Base-by-base conservation (phyloP, 108 stramenopile genomes). In the Nitzschia sp. region DNA sequence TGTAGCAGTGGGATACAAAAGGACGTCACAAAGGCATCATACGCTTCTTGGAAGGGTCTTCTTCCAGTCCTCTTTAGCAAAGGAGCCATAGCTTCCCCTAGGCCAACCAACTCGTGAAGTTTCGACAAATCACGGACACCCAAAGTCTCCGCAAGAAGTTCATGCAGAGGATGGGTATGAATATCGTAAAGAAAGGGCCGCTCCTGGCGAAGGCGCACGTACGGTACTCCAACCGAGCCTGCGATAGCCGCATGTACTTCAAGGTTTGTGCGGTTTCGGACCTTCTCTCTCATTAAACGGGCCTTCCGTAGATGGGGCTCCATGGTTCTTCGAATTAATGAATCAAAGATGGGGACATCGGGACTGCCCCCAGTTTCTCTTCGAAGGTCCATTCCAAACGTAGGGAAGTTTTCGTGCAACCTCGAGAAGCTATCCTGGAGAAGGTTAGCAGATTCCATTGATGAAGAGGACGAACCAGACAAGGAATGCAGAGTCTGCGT, bases 1-100 rank as follows among this genome's bases (percentile, higher is more conserved):
- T 90, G 89, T 27, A 87, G 58, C 9, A 90, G 71, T 11, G 89
- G 89, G 36, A 90, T 86, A 58, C 83, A 85, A 54, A 85, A 87
- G 23, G 82, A 75, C 45, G 82, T 85, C 13, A 90, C 85, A 62
- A 90, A 90, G 38, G 71, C 78, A 48, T 87, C 85, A 67, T 85
- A 90, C 41, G 83, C 77, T 41, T 68, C 71, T 45, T 87, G 86
- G 58, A 90, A 87, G 21, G 47, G 48, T 58, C 68, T 63, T 54
- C 89, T 69, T 41, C 35, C 64, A 17, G 59, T 62, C 47, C 64
- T 34, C 54, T 69, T 58, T 47, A 80, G 75, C 21, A 90, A 46
- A 11, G 85, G 80, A 2, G 56, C 54, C 55, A 87, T 45, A 6
- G 83, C 41, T 3, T 68, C 55, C 22, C 48, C 58, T 66, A 85